Conservation (phyloP, 176 grass and related monocot genomes). For the Olyra latifolia region DNA sequence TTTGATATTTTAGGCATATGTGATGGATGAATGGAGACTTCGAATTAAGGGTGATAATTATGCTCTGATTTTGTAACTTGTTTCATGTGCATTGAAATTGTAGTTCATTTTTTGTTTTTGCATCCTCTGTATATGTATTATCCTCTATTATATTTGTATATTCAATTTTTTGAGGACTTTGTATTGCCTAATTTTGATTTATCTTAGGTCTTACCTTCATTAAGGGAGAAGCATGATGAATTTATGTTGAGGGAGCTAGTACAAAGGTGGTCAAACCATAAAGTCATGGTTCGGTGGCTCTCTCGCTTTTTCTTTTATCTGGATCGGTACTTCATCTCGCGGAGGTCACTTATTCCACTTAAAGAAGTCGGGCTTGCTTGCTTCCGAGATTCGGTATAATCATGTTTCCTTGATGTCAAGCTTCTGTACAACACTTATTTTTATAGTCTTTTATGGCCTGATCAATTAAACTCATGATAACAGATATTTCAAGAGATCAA, state of each 20-base stretch:
- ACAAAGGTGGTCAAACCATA: constrained; percentile 90
- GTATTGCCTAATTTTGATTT: background rate
- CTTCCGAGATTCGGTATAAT: constrained; percentile 72
- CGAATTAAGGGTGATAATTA: background rate
- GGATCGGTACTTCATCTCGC: constrained; percentile 82
- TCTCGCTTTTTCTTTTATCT: constrained; percentile 91
- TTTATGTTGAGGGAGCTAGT: constrained; percentile 92
- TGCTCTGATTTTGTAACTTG: background rate
- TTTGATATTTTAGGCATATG: background rate
- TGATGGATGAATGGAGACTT: background rate
- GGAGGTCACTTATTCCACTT: constrained; percentile 65
- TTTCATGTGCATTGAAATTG: background rate
- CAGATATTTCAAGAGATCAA: constrained; percentile 95
- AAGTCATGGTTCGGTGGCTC: constrained; percentile 92
- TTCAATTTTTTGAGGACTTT: background rate
- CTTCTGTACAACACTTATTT: background rate
- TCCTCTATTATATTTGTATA: background rate
- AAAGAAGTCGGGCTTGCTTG: constrained; percentile 82
- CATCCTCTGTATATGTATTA: background rate
- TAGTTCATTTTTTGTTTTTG: background rate
- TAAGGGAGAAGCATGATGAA: constrained; percentile 88
- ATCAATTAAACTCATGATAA: constrained; percentile 13
- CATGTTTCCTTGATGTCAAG: background rate
- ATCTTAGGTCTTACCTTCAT: constrained; percentile 74
- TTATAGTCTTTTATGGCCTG: background rate